A percentile compares a stretch with the other conserved stretches of the same genome.
These are phyloP conservation scores for Phytophthora cajani DNA, from an alignment of 352 stramenopile genomes.

Conservation along the genomic window DNA sequence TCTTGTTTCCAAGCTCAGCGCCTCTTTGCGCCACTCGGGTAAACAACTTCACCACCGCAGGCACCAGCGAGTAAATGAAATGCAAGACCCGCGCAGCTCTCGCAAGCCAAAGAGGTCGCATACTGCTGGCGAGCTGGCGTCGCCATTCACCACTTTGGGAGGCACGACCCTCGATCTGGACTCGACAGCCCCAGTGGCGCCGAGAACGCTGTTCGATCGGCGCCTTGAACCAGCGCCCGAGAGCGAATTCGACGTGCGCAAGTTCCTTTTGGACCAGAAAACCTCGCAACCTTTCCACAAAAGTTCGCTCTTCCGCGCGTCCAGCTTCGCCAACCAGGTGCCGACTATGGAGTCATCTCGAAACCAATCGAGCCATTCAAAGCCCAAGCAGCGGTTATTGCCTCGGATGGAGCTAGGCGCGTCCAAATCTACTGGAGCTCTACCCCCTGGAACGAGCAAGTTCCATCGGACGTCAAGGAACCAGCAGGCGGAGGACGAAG, in stretches of 20 bases:
- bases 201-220: too few relatives aligned
- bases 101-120: too few relatives aligned
- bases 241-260: conserved; percentile 67
- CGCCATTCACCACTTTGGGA: conserved; percentile 50
- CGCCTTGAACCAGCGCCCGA: not conserved
- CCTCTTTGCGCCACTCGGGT: too few relatives aligned
- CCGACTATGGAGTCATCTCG: conserved; percentile 18
- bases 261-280: conserved; percentile 76
- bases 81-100: too few relatives aligned
- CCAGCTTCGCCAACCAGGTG: conserved; percentile 34
- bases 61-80: too few relatives aligned
- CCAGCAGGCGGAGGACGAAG: conserved; percentile 38
- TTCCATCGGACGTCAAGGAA: conserved; percentile 6
- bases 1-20: too few relatives aligned
- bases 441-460: too few relatives aligned
- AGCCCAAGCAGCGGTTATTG: conserved; percentile 14
- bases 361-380: not conserved
- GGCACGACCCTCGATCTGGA: conserved; percentile 23
- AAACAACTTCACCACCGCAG: too few relatives aligned
- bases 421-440: conserved; percentile 28
- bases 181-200: conserved; percentile 9
- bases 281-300: conserved; percentile 55
- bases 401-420: conserved; percentile 43
- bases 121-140: too few relatives aligned
- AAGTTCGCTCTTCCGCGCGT: conserved; percentile 63